Percentiles rank a stretch among this genome's conserved stretches.
These are phyloP conservation scores for Cyberlindnera suaveolens DNA, from an alignment of 805 yeast species.

Conservation along the genomic window DNA sequence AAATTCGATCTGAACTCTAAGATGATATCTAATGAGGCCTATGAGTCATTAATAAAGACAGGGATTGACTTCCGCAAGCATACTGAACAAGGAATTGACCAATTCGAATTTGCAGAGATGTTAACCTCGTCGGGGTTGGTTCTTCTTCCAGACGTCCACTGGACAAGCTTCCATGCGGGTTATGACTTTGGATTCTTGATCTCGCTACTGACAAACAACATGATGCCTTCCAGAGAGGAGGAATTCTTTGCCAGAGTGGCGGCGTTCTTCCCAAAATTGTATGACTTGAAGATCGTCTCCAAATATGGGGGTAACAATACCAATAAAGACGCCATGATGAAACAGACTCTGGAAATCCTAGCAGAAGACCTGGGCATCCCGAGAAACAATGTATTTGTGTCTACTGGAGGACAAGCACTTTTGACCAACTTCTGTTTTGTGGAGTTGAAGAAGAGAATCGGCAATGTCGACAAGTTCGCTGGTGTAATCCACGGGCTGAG, in stretches of 20 bases:
- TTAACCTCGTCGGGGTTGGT: constrained; percentile 83
- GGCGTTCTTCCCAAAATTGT: constrained; percentile 73
- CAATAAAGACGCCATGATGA: constrained; percentile 6
- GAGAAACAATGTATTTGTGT: constrained; percentile 47
- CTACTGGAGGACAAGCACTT: constrained; percentile 57
- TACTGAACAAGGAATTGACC: constrained; percentile 70
- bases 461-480: constrained; percentile 34
- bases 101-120: constrained; percentile 74
- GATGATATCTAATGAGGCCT: constrained; percentile 84
- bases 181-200: constrained; percentile 90
- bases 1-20: constrained; percentile 67
- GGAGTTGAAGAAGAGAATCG: constrained; percentile 35
- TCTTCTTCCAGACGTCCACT: constrained; percentile 56
- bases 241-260: constrained; percentile 70
- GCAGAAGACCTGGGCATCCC: constrained; percentile 71
- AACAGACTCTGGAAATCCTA: constrained; percentile 51
- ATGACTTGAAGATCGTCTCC: constrained; percentile 65
- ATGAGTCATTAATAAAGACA: constrained; percentile 71
- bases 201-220: constrained; percentile 65
- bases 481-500: constrained; percentile 51
- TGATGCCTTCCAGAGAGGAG: constrained; percentile 74
- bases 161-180: constrained; percentile 93
- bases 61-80: constrained; percentile 79
- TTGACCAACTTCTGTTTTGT: constrained; percentile 60
- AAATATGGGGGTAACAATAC: constrained; percentile 13